These are phyloP conservation scores for Biscogniauxia mediterranea DNA, from an alignment of 2,329 filamentous ascomycete species.

Conservation along the genomic window DNA sequence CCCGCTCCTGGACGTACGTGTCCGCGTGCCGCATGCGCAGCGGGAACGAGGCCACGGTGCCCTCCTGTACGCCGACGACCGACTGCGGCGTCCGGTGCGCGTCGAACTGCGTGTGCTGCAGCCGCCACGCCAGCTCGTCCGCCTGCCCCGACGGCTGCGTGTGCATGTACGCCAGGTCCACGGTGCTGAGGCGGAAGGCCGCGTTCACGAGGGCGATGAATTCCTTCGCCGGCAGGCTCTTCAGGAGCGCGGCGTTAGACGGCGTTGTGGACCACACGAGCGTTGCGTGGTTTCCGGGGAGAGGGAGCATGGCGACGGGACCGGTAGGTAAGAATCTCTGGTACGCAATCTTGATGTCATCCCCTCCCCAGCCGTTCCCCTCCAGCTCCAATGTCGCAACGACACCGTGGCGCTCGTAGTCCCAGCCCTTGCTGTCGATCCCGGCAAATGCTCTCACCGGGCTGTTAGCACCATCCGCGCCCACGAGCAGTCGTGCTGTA, in stretches of 20 bases:
- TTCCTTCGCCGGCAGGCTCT: conserved; percentile 67
- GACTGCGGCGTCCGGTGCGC: conserved; percentile 60
- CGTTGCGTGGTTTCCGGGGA: conserved; percentile 79
- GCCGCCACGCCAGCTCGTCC: conserved; percentile 82
- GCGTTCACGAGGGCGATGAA: conserved; percentile 90
- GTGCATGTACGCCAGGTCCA: conserved; percentile 83
- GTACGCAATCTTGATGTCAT: conserved; percentile 72
- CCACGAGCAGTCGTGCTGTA: conserved; percentile 80
- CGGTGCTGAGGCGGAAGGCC: conserved; percentile 77
- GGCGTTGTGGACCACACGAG: conserved; percentile 95
- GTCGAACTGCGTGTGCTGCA: conserved; percentile 63
- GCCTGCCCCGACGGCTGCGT: conserved; percentile 56
- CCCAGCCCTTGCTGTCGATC: conserved; percentile 86
- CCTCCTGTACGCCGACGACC: conserved; percentile 70
- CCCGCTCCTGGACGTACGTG: conserved; percentile 84
- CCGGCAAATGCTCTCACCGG: conserved; percentile 87
- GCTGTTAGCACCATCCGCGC: conserved; percentile 92
- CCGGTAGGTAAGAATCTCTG: conserved; percentile 93
- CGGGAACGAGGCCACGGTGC: conserved; percentile 84
- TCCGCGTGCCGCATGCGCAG: conserved; percentile 91
- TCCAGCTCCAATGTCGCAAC: conserved; percentile 83
- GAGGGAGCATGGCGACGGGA: conserved; percentile 84
- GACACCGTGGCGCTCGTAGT: conserved; percentile 86
- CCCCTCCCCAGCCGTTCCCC: conserved; percentile 53
- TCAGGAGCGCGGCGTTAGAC: conserved; percentile 73